These are phyloP conservation scores for Magnolia kwangsiensis DNA, from an alignment of 164 flowering plant species.

Conservation along the genomic window DNA sequence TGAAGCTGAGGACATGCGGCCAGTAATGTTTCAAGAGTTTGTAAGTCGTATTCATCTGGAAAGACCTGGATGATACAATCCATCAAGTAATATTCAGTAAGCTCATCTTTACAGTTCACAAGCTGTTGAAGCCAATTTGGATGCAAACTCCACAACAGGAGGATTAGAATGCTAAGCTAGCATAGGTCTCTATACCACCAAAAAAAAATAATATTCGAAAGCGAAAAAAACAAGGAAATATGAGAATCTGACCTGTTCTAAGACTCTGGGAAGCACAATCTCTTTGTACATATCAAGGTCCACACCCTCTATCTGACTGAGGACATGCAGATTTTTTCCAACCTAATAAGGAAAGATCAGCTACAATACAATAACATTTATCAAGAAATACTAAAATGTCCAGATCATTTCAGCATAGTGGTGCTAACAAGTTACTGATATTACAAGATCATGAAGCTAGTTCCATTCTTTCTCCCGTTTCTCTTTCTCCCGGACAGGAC, in stretches of 20 bases:
- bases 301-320: slow-evolving; percentile 95
- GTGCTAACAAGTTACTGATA: slow-evolving; percentile 25
- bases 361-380: slow-evolving; percentile 10
- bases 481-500: slow-evolving; percentile 87
- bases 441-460: slow-evolving; percentile 99
- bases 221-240: not conserved
- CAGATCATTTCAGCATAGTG: slow-evolving; percentile 8
- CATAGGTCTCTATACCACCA: not conserved
- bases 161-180: not conserved
- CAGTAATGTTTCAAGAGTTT: slow-evolving; percentile 86
- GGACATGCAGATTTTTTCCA: slow-evolving; percentile 95
- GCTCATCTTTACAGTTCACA: slow-evolving; percentile 95
- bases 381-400: slow-evolving; percentile 2
- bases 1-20: slow-evolving; percentile 98
- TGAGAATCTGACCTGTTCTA: slow-evolving; percentile 70
- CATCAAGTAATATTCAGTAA: slow-evolving; percentile 94
- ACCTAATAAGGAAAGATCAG: slow-evolving; percentile 50
- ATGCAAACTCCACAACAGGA: slow-evolving; percentile 10
- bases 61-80: slow-evolving; percentile 99
- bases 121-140: slow-evolving; percentile 43
- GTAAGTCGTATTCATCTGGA: slow-evolving; percentile 98
- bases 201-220: not conserved
- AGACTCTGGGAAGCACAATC: slow-evolving; percentile 82
- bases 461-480: slow-evolving; percentile 93
- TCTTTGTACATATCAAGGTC: slow-evolving; percentile 96